These are phyloP conservation scores for Vairimorpha apis DNA, from an alignment of 371 early-diverging fungal species.

Conservation along the genomic window DNA sequence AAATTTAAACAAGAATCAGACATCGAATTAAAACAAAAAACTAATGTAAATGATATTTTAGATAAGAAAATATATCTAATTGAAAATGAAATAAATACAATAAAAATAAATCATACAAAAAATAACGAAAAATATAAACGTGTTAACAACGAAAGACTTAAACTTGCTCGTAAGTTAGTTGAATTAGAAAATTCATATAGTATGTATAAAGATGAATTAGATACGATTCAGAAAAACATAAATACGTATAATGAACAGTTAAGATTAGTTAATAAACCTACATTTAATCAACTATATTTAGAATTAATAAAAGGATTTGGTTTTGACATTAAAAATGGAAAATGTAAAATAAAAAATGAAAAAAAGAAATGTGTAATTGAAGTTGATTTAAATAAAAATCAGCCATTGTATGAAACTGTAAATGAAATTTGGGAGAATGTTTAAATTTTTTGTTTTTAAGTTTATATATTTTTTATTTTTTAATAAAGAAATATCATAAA, in stretches of 20 bases:
- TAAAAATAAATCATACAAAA: constrained; percentile 26
- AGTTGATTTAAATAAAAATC: constrained; percentile 9
- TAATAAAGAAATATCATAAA: no score
- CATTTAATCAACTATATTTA: constrained; percentile 39
- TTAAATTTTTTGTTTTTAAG: no score
- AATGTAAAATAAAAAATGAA: constrained; percentile 25
- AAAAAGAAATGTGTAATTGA: constrained; percentile 43
- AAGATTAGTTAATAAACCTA: constrained; percentile 15
- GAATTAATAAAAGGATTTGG: constrained; percentile 54
- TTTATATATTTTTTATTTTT: no score
- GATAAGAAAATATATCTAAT: constrained; percentile 20
- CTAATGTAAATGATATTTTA: constrained; percentile 11
- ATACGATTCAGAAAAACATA: constrained; percentile 7
- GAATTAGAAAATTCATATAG: constrained; percentile 43
- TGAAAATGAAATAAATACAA: constrained; percentile 28
- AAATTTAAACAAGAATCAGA: neutral
- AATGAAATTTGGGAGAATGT: constrained; percentile 39
- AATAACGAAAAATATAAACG: constrained; percentile 29
- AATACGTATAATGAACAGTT: constrained; percentile 22
- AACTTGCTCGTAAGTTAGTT: constrained; percentile 33
- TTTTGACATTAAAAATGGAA: constrained; percentile 27
- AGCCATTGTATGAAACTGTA: neutral
- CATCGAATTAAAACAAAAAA: neutral
- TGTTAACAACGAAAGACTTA: constrained; percentile 32
- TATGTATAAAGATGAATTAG: constrained; percentile 23